These are phyloP conservation scores for Niebla homalea DNA, from an alignment of 495 filamentous ascomycete genomes.

Conservation along the genomic window DNA sequence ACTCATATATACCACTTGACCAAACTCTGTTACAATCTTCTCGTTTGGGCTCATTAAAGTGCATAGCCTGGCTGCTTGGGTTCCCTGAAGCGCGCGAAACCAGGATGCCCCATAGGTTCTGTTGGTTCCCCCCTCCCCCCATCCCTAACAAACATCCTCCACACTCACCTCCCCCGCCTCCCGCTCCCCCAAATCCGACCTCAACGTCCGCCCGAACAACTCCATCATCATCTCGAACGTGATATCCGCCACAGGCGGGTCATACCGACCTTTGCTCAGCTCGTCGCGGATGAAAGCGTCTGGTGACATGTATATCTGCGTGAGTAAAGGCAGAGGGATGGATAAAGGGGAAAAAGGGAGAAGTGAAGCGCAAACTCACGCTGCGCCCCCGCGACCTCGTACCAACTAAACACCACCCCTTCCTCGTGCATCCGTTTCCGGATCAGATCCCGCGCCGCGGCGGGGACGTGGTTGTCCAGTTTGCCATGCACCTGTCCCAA, in stretches of 20 bases:
- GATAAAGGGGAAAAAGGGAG: background rate
- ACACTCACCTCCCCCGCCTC: constrained; percentile 24
- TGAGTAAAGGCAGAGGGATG: background rate
- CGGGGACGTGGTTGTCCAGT: constrained; percentile 79
- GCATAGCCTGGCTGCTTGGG: no score
- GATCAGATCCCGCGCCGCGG: constrained; percentile 74
- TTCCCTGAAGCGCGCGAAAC: no score
- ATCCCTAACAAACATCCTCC: constrained; percentile 21
- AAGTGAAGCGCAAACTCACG: constrained; percentile 34
- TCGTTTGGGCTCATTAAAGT: no score
- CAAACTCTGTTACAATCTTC: no score
- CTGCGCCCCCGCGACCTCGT: constrained; percentile 84
- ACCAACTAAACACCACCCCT: constrained; percentile 65
- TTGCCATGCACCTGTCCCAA: constrained; percentile 58
- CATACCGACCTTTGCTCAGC: constrained; percentile 82
- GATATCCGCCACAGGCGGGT: constrained; percentile 72
- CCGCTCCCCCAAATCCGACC: constrained; percentile 55
- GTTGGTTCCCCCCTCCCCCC: background rate
- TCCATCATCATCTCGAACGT: constrained; percentile 88
- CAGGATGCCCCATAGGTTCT: no score
- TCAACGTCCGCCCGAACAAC: constrained; percentile 66
- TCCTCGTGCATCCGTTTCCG: constrained; percentile 67
- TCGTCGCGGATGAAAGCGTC: constrained; percentile 95
- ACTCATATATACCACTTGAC: no score
- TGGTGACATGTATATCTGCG: constrained; percentile 11